Evolutionary conservation across 805 yeast species (phyloP), one percentile per base, ranked within the genome.

Genomic region (Candida easanensis): DNA sequence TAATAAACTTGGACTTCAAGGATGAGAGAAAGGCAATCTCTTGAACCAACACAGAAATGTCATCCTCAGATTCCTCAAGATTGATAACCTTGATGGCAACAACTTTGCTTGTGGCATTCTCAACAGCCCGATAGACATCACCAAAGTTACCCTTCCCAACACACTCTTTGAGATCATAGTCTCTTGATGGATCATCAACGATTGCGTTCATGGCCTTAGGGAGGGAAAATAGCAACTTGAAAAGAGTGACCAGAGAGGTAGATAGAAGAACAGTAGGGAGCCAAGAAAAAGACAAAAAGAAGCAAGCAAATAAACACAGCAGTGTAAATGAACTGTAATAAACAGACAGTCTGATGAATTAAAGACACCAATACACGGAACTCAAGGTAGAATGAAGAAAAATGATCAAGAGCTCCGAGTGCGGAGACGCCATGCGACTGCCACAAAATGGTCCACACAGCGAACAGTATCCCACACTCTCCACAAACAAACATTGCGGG

Each of bases 81-180:
- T 88, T 84, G 28, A 93, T 76, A 21, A 87, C 82, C 62, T 91
- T 91, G n/a, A 93, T 74, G 4, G 99, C 99, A 22, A 88, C 90
- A 2, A 74, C 57, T 18, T 65, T 54, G 4, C 68, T 63, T 2
- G 71, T 63, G 5, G 25, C 11, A 32, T 44, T 54, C 2, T 57
- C 61, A 16, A 46, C 35, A 4, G 88, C 93, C 54, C 71, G 77
- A 60, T 79, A 88, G 31, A 88, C 96, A 57, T 86, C 91, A 14
- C 96, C 96, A 68, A 88, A 88, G 51, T 84, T 84, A 0, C 96
- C 96, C 44, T 78, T 71, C 0, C 96, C 96, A 13, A 88, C 77
- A 56, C 89, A 82, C 41, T 77, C 74, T 19, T 70, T 56, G 21
- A 79, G 49, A 8, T 60, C 59, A 52, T 62, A 72, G 6, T 62